Evolutionary conservation across 305 asterid genomes (phyloP).

Genomic region (Fraxinus xanthoxyloides): DNA sequence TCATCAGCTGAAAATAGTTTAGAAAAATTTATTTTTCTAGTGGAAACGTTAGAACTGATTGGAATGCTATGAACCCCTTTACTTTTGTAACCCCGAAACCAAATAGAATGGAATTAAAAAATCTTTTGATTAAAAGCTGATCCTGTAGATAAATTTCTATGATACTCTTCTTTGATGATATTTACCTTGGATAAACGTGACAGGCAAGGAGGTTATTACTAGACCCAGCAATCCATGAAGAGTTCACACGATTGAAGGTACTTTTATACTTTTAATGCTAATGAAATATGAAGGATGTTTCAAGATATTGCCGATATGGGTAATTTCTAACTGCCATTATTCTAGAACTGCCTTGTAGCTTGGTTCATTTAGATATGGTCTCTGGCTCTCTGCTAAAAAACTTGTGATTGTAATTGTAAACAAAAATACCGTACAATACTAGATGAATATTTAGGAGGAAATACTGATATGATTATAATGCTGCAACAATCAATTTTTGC

Average conservation of each 20-base stretch:
- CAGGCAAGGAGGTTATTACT: slow-evolving; percentile 82
- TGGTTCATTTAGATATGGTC: not conserved
- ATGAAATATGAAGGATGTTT: slow-evolving; percentile 6
- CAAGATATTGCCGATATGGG: not conserved
- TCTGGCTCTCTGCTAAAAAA: not conserved
- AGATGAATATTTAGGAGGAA: not conserved
- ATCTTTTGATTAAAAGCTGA: not conserved
- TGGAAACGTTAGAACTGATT: not conserved
- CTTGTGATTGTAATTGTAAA: not conserved
- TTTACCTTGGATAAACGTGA: slow-evolving; percentile 23
- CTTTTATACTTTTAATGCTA: slow-evolving; percentile 4
- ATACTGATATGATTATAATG: not conserved
- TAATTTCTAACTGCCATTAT: slow-evolving; percentile 4
- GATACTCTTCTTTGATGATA: slow-evolving; percentile 5
- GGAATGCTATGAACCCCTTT: not conserved
- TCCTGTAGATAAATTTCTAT: not conserved
- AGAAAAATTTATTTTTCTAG: not conserved
- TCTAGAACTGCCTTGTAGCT: not conserved
- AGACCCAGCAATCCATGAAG: slow-evolving; percentile 96
- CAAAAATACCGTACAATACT: not conserved
- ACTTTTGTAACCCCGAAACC: not conserved
- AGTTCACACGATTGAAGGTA: slow-evolving; percentile 87
- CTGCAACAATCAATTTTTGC: not conserved
- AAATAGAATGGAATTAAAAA: not conserved
- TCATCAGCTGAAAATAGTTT: not conserved